Evolutionary conservation across 345 rosid genomes (phyloP).

Genomic region (Limnanthes douglasii): DNA sequence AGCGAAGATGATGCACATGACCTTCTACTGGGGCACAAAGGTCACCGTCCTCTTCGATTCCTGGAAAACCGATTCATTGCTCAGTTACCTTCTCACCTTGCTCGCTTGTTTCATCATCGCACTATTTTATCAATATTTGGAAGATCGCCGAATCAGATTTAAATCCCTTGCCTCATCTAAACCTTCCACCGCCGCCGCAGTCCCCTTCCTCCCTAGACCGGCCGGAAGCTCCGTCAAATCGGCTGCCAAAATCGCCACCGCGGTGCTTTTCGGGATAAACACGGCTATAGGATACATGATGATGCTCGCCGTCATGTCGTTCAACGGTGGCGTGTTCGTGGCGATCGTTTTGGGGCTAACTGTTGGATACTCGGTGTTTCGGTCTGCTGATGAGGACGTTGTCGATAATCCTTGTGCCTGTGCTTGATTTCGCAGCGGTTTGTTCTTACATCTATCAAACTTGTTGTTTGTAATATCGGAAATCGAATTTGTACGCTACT

Average conservation of each 20-base stretch:
- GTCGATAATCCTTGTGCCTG: conserved; percentile 52
- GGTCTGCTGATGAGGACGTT: conserved; percentile 22
- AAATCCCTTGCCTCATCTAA: conserved; percentile 13
- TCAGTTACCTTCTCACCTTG: conserved; percentile 42
- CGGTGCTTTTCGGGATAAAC: conserved; percentile 43
- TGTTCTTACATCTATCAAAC: too few species aligned
- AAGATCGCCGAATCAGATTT: conserved; percentile 37
- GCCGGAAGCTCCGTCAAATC: conserved; percentile 11
- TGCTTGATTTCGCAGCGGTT: conserved; percentile 28
- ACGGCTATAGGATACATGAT: conserved; percentile 60
- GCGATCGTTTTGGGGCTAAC: conserved; percentile 51
- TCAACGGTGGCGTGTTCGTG: conserved; percentile 75
- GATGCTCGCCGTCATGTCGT: conserved; percentile 80
- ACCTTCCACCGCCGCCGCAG: conserved; percentile 7
- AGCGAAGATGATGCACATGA: conserved; percentile 90
- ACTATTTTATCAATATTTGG: conserved; percentile 53
- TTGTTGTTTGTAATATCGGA: too few species aligned
- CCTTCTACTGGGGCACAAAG: conserved; percentile 61
- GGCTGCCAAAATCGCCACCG: conserved; percentile 23
- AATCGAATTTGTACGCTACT: too few species aligned
- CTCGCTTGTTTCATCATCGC: conserved; percentile 49
- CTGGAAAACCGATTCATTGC: conserved; percentile 62
- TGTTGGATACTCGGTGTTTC: conserved; percentile 41
- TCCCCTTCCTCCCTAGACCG: conserved; percentile 23
- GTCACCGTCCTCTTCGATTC: conserved; percentile 55